A percentile compares a stretch with the other conserved stretches of the same genome.
Evolutionary conservation across 2,329 filamentous ascomycete genomes (phyloP).

Genomic region (Exophiala lecanii-corni): DNA sequence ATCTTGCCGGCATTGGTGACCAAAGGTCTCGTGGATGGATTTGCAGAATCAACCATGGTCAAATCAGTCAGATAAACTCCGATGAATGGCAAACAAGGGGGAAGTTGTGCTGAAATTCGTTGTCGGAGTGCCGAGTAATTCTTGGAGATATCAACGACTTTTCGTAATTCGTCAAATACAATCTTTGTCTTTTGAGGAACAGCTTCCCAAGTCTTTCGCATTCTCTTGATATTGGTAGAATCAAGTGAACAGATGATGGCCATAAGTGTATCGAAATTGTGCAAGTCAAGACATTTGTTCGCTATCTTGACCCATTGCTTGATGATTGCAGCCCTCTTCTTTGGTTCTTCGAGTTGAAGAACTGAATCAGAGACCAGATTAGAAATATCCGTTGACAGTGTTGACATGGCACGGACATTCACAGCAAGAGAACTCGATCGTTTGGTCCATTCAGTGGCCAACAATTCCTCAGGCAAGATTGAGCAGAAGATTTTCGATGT

Average conservation of each 20-base stretch:
- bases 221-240: constrained; percentile 80
- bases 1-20: constrained; percentile 60
- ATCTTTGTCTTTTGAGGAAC: constrained; percentile 80
- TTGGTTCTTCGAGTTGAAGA: constrained; percentile 78
- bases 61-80: constrained; percentile 95
- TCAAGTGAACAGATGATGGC: constrained; percentile 93
- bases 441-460: constrained; percentile 92
- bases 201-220: constrained; percentile 87
- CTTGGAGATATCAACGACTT: constrained; percentile 81
- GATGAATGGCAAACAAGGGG: constrained; percentile 90
- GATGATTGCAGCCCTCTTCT: constrained; percentile 83
- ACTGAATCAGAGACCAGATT: constrained; percentile 93
- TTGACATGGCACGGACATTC: constrained; percentile 92
- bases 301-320: constrained; percentile 99
- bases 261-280: constrained; percentile 97
- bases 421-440: constrained; percentile 71
- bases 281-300: constrained; percentile 75
- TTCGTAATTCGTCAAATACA: constrained; percentile 70
- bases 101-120: constrained; percentile 77
- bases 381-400: constrained; percentile 84
- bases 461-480: constrained; percentile 85
- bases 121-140: constrained; percentile 86
- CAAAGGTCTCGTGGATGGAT: constrained; percentile 76
- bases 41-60: constrained; percentile 92
- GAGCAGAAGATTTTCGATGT: constrained; percentile 88